Evolutionary conservation across 768 basidiomycete species (phyloP).

Genomic region (Kwoniella europaea): DNA sequence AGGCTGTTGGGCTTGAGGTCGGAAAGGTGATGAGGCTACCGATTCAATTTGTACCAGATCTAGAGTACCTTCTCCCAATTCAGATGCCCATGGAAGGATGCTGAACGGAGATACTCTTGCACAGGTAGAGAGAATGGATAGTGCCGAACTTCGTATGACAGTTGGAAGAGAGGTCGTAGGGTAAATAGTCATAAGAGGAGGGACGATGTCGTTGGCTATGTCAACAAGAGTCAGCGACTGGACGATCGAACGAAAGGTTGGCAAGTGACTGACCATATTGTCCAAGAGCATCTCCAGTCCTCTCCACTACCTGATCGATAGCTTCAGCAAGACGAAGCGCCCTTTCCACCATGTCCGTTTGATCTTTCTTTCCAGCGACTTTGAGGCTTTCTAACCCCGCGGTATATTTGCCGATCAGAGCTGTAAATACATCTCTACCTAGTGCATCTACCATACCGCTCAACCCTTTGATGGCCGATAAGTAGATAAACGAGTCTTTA

Average conservation of each 20-base stretch:
- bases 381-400: conserved; percentile 38
- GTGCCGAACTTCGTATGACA: conserved; percentile 70
- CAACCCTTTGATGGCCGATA: conserved; percentile 89
- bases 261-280: conserved; percentile 66
- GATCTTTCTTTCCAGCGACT: conserved; percentile 60
- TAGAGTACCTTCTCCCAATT: conserved; percentile 71
- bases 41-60: conserved; percentile 68
- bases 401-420: conserved; percentile 71
- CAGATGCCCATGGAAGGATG: conserved; percentile 67
- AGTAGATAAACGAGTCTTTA: conserved; percentile 92
- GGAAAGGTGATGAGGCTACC: conserved; percentile 36
- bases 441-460: conserved; percentile 79
- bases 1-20: conserved; percentile 2
- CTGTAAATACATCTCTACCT: conserved; percentile 72
- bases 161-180: conserved; percentile 70
- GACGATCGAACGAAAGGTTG: background rate
- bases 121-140: conserved; percentile 76
- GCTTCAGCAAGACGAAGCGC: conserved; percentile 84
- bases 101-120: conserved; percentile 69
- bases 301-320: conserved; percentile 73
- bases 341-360: conserved; percentile 68
- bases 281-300: conserved; percentile 72
- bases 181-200: conserved; percentile 70
- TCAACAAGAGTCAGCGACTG: background rate
- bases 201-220: conserved; percentile 70